Evolutionary conservation across 2,329 filamentous ascomycete species (phyloP).

Genomic region (Pseudocercospora fuligena): DNA sequence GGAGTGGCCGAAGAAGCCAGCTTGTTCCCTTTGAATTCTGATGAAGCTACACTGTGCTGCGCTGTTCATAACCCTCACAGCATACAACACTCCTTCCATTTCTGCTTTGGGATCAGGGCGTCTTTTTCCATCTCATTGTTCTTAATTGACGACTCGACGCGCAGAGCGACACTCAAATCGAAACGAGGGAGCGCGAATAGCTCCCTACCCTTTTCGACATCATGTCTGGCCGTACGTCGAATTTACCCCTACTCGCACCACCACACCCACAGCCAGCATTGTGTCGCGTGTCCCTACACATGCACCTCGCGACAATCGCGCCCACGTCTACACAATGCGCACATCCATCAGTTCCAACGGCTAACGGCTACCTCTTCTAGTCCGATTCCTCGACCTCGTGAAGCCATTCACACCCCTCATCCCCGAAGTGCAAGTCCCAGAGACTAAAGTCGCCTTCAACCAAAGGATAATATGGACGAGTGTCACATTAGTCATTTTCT

Average conservation of each 20-base stretch:
- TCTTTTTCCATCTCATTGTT: conserved; percentile 10
- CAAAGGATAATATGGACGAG: conserved; percentile 66
- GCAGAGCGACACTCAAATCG: background rate
- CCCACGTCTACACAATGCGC: background rate
- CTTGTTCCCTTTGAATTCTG: conserved; percentile 5
- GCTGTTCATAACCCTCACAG: background rate
- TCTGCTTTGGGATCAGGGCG: conserved; percentile 2
- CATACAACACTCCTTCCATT: conserved; percentile 18
- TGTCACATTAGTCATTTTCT: conserved; percentile 89
- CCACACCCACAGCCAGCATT: background rate
- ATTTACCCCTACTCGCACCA: conserved; percentile 7
- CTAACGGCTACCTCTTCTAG: conserved; percentile 54
- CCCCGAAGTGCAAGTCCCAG: conserved; percentile 96
- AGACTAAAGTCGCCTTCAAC: conserved; percentile 99
- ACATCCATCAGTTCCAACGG: background rate
- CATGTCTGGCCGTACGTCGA: conserved; percentile 27
- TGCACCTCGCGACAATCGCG: background rate
- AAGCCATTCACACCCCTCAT: conserved; percentile 99
- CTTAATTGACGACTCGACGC: background rate
- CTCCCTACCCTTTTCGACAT: conserved; percentile 16
- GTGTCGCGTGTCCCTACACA: background rate
- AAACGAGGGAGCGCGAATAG: conserved; percentile 13
- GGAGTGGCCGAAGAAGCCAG: background rate
- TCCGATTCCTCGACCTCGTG: conserved; percentile 99
- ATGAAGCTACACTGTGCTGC: background rate